Evolutionary conservation across 225 moss, liverwort and hornwort species (phyloP), one percentile per base, ranked within the genome.

Genomic region (Ulota crispa): DNA sequence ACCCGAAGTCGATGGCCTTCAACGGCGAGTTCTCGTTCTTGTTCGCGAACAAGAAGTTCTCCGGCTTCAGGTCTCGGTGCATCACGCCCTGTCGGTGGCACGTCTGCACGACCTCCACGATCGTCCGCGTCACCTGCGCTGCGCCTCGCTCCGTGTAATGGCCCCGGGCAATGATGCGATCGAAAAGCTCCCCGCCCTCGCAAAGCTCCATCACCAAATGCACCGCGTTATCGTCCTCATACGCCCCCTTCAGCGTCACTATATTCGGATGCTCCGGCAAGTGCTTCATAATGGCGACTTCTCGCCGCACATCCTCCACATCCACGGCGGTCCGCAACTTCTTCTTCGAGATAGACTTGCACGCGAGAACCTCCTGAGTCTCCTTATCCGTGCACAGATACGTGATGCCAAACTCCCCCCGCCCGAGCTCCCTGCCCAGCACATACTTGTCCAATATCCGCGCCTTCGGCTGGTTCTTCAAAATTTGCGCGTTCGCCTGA

Each of bases 201-300:
- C 94, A 94, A 45, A 94, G 83, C 88, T 94, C 92, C 92, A 92
- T 94, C 10, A 92, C 92, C 52, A 94, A 87, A 85, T 94, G 94
- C 64, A 94, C 94, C 15, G 89, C 89, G 70, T 52, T 80, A 31
- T 92, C 89, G 55, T 94, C 94, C 67, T 92, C 85, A 4, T 80
- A 92, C 15, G 88, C 91, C 1, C 83, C 92, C 64, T 87, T 91
- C 1, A 94, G 70, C 10, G 91, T 89, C 0, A 94, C 94, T 2
- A 94, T 80, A 18, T 94, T 94, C 3, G 91, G 86, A 64, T 94
- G 92, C 78, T 89, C 82, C 1, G 91, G 92, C 60, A 94, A 72
- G 54, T 91, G 91, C 79, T 92, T 83, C 92, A 94, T 94, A 37
- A 94, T 89, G 0, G 80, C 92, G 13, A 92, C 92, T 32, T 94